Evolutionary conservation across 1,139 yeast genomes (phyloP), one percentile per base, ranked within the genome.

Genomic region (Scheffersomyces segobiensis): DNA sequence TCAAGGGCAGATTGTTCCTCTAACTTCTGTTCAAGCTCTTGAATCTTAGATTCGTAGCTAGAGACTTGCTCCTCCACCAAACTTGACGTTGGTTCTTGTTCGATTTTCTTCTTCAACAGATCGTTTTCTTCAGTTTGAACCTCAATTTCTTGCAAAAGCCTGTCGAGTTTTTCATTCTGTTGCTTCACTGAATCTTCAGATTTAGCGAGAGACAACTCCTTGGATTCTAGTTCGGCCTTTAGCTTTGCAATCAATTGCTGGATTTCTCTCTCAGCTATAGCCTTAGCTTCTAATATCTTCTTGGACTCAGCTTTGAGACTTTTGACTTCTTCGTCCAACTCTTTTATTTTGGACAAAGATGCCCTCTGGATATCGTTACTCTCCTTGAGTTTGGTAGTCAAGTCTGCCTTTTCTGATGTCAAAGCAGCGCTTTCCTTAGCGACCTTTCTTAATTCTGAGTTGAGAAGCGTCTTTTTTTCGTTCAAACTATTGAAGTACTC

Each of bases 401-500:
- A 59, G 59, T 22, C 62, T 19, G 61, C 63, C 49, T 62, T 71
- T 14, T 63, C 56, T 51, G 60, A 62, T 3, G 59, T 53, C 52
- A 66, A 56, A 1, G 57, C 53, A 14, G 65, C 57, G 14, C 63
- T 61, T 32, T 68, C 71, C 18, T 66, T 62, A 3, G 66, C 55
- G 5, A 62, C 56, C 20, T 62, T 61, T 46, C 84, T 73, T 65
- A 87, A 71, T 65, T 88, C 91, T 12, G 73, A 78, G 63, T 79
- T 83, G 60, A 86, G 76, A 74, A 93, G 73, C 3, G 78, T 77
- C n/a, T 84, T 85, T 68, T 89, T 89, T 54, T 84, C 82, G 24
- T 82, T 82, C 57, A 91, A 72, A 46, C 91, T 88, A 57, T 82
- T 81, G 56, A 93, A 80, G 71, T 87, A 93, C 56, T 88, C 93